Conservation (phyloP, 768 basidiomycete species). For the Lactarius akahatsu region DNA sequence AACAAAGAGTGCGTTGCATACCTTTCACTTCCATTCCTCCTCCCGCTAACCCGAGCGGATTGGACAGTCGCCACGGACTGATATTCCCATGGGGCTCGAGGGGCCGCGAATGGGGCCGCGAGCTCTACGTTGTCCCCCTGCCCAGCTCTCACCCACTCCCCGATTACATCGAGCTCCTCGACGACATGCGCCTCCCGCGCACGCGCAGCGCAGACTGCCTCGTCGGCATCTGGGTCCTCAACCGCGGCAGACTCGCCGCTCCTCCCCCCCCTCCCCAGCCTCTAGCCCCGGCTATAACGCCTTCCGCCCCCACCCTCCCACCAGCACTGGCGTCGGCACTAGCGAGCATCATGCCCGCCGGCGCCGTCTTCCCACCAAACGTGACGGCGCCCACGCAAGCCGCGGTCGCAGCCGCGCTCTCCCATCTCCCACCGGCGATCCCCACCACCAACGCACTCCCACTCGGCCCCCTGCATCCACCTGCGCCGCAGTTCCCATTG, state of each 20-base stretch:
- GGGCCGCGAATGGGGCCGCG: slow-evolving; percentile 76
- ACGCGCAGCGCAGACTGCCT: slow-evolving; percentile 63
- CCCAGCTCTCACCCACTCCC: slow-evolving; percentile 65
- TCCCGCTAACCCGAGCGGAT: slow-evolving; percentile 14
- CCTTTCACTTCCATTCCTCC: slow-evolving; percentile 15
- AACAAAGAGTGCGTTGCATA: slow-evolving; percentile 63
- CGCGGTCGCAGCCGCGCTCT: slow-evolving; percentile 25
- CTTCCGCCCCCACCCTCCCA: slow-evolving; percentile 11
- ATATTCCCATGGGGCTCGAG: slow-evolving; percentile 83
- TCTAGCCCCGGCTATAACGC: neutral
- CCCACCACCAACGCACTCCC: slow-evolving; percentile 25
- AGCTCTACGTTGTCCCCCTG: slow-evolving; percentile 84
- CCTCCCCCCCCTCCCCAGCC: slow-evolving; percentile 16
- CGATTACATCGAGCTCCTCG: slow-evolving; percentile 82
- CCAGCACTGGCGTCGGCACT: slow-evolving; percentile 24
- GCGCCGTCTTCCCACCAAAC: neutral
- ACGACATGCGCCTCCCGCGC: slow-evolving; percentile 69
- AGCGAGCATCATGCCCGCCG: slow-evolving; percentile 23
- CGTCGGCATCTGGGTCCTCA: slow-evolving; percentile 82
- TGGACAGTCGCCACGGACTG: slow-evolving; percentile 73
- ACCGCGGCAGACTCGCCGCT: slow-evolving; percentile 70
- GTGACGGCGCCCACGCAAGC: slow-evolving; percentile 12
- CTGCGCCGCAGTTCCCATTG: neutral
- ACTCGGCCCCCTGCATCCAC: slow-evolving; percentile 33
- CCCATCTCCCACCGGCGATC: slow-evolving; percentile 15